Percentiles rank a stretch among this genome's conserved stretches.
Conservation (phyloP, 441 rosid genomes). For the Adansonia rubrostipa region DNA sequence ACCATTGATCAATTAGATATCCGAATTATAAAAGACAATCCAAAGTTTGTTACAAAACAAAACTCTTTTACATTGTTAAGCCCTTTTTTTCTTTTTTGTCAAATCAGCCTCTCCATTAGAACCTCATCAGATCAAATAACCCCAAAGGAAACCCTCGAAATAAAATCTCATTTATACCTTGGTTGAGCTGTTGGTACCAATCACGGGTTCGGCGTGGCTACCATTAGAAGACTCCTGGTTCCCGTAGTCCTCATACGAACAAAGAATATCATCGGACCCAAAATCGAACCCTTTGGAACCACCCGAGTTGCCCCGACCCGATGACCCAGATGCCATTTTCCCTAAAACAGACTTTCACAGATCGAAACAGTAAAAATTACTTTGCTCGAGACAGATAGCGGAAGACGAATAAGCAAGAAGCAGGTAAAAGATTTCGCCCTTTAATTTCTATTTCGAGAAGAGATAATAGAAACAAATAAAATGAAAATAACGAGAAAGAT, state of each 20-base stretch:
- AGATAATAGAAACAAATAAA: not conserved
- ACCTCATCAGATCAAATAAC: not conserved
- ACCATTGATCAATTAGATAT: not conserved
- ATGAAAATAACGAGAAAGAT: not conserved
- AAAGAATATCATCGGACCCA: conserved; percentile 86
- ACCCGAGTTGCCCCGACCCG: conserved; percentile 67
- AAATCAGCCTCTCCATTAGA: not conserved
- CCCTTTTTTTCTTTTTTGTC: not conserved
- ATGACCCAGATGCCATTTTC: conserved; percentile 81
- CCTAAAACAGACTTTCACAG: not conserved
- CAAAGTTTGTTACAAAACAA: not conserved
- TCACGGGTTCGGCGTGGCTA: conserved; percentile 58
- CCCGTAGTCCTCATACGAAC: conserved; percentile 78
- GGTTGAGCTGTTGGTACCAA: conserved; percentile 40
- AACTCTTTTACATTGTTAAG: not conserved
- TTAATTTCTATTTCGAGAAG: not conserved
- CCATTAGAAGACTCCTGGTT: conserved; percentile 77
- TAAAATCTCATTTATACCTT: conserved; percentile 45
- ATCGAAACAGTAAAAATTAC: not conserved
- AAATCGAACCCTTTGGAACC: conserved; percentile 87
- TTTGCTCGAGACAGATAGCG: not conserved
- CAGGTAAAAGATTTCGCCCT: not conserved
- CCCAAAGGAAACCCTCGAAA: not conserved
- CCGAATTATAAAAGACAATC: conserved; percentile 23
- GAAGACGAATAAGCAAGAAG: not conserved